These are phyloP conservation scores for Forsythia viridissima DNA, from an alignment of 257 asterid genomes.

Conservation along the genomic window DNA sequence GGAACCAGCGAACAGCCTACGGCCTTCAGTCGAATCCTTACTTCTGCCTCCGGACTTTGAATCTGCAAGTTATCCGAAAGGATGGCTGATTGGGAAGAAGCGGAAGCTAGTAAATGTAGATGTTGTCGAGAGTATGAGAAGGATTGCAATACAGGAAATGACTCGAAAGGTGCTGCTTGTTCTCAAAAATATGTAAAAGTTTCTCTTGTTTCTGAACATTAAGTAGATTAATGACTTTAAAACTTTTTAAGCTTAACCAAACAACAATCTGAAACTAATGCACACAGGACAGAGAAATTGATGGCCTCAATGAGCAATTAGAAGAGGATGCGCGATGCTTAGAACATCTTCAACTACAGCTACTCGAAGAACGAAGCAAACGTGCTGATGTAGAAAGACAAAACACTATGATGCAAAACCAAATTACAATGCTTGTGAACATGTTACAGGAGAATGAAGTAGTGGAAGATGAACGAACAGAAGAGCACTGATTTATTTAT, in stretches of 20 bases:
- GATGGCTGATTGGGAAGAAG: slow-evolving; percentile 95
- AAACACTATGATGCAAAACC: slow-evolving; percentile 73
- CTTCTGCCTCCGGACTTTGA: slow-evolving; percentile 98
- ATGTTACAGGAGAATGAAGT: slow-evolving; percentile 81
- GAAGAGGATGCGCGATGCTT: slow-evolving; percentile 82
- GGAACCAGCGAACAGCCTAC: slow-evolving; percentile 55
- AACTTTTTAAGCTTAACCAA: too few relatives aligned
- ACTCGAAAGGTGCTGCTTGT: slow-evolving; percentile 65
- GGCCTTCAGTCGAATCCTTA: slow-evolving; percentile 69
- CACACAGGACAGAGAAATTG: slow-evolving; percentile 80
- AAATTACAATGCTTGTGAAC: slow-evolving; percentile 82
- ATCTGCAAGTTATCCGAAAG: slow-evolving; percentile 73
- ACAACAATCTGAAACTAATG: too few relatives aligned
- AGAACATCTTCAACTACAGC: slow-evolving; percentile 93
- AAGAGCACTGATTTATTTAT: slow-evolving; percentile 32
- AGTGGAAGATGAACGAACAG: slow-evolving; percentile 46
- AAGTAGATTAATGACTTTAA: too few relatives aligned
- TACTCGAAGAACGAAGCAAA: slow-evolving; percentile 93
- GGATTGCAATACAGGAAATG: slow-evolving; percentile 95
- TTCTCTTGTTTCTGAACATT: too few relatives aligned
- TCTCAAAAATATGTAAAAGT: too few relatives aligned
- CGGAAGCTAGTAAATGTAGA: slow-evolving; percentile 95
- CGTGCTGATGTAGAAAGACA: slow-evolving; percentile 82
- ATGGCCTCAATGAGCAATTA: slow-evolving; percentile 87
- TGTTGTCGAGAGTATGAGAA: slow-evolving; percentile 95